A percentile compares a stretch with the other conserved stretches of the same genome.
Conservation (phyloP, 331 rosid genomes). For the Cucumis variabilis region DNA sequence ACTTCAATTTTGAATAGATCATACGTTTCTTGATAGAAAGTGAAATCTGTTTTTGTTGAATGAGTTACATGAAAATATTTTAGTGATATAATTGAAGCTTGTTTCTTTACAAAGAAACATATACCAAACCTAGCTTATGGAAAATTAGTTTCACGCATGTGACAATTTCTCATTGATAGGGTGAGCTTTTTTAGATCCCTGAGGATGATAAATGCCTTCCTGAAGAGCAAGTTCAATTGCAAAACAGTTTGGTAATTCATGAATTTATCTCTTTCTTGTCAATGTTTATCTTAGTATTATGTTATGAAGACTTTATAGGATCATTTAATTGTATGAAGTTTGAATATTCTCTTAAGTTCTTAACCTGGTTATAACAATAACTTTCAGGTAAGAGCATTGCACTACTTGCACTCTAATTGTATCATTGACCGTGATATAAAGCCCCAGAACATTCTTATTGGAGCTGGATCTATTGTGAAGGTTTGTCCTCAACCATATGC, state of each 20-base stretch:
- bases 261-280: slow-evolving; percentile 23
- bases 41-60: slow-evolving; percentile 8
- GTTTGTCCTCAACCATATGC: no score
- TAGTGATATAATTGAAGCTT: not conserved
- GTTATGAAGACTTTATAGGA: slow-evolving; percentile 23
- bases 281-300: not conserved
- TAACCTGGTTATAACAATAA: slow-evolving; percentile 25
- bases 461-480: no score
- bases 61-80: not conserved
- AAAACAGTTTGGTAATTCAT: slow-evolving; percentile 83
- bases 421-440: slow-evolving; percentile 98
- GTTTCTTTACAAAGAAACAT: not conserved
- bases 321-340: not conserved
- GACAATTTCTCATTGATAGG: slow-evolving; percentile 52
- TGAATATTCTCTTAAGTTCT: slow-evolving; percentile 1
- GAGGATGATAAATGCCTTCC: slow-evolving; percentile 99
- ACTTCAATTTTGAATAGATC: not conserved
- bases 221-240: no score
- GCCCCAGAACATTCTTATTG: no score
- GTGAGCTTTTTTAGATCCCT: slow-evolving; percentile 96
- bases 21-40: not conserved
- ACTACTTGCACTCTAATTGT: slow-evolving; percentile 95
- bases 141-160: slow-evolving; percentile 26
- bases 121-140: slow-evolving; percentile 2
- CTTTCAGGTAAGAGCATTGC: slow-evolving; percentile 86